Conservation (phyloP, 352 stramenopile species). For the Phytopythium oedochilum region DNA sequence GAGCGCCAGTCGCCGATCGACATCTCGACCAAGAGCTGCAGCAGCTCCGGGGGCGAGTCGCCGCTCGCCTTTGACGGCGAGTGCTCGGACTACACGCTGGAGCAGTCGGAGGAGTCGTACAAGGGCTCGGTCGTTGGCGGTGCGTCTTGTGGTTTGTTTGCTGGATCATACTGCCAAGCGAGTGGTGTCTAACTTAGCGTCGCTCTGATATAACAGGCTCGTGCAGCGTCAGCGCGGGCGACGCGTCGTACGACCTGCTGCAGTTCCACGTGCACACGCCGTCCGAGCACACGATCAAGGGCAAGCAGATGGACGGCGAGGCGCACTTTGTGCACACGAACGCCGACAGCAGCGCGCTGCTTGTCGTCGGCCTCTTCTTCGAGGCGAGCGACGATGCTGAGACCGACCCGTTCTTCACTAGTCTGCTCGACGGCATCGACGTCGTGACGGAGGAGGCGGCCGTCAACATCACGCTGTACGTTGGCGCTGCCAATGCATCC, state of each 20-base stretch:
- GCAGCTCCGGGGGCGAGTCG: slow-evolving; percentile 2
- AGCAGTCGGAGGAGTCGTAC: slow-evolving; percentile 8
- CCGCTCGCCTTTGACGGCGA: slow-evolving; percentile 5
- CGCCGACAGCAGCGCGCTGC: slow-evolving; percentile 16
- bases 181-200: neutral
- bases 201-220: neutral
- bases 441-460: slow-evolving; percentile 1
- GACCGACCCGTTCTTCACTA: slow-evolving; percentile 7
- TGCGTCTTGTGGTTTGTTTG: no score
- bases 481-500: neutral
- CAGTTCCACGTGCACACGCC: slow-evolving; percentile 51
- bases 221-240: slow-evolving; percentile 1
- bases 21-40: slow-evolving; percentile 8
- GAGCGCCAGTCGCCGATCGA: slow-evolving; percentile 12
- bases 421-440: slow-evolving; percentile 8
- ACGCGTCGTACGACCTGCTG: slow-evolving; percentile 13
- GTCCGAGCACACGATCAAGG: slow-evolving; percentile 56
- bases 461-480: slow-evolving; percentile 7
- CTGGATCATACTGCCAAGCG: no score
- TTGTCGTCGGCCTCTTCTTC: slow-evolving; percentile 10
- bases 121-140: slow-evolving; percentile 7
- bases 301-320: slow-evolving; percentile 36
- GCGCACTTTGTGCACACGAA: slow-evolving; percentile 60
- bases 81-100: slow-evolving; percentile 7
- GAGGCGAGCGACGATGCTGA: slow-evolving; percentile 3